Conservation (phyloP, 2,329 filamentous ascomycete genomes). For the Aspergillus unguis region DNA sequence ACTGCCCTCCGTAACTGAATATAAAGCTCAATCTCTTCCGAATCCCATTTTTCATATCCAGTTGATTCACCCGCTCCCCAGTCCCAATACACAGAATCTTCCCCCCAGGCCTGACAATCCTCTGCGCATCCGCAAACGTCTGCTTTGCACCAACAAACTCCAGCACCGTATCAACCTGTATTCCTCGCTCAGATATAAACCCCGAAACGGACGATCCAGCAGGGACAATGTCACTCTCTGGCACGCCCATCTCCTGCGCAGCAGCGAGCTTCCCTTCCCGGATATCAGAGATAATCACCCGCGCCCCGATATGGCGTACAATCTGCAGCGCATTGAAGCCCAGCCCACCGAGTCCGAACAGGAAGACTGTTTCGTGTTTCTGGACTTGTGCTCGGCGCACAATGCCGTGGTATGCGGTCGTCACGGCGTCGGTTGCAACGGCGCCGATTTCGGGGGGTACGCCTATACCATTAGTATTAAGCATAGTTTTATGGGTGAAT, state of each 20-base stretch:
- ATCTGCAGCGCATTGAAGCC: slow-evolving; percentile 44
- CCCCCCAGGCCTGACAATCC: slow-evolving; percentile 28
- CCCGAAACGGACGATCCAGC: slow-evolving; percentile 26
- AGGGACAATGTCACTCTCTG: slow-evolving; percentile 30
- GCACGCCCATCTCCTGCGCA: slow-evolving; percentile 32
- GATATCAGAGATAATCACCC: slow-evolving; percentile 38
- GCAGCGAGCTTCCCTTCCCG: slow-evolving; percentile 29
- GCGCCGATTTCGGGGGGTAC: slow-evolving; percentile 31
- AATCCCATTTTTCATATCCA: slow-evolving; percentile 47
- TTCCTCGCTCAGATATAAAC: slow-evolving; percentile 26
- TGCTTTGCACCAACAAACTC: slow-evolving; percentile 38
- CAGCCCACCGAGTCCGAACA: slow-evolving; percentile 43
- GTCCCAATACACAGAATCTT: slow-evolving; percentile 42
- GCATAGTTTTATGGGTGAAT: neutral
- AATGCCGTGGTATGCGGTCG: slow-evolving; percentile 43
- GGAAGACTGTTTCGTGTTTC: slow-evolving; percentile 36
- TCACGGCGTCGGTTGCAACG: slow-evolving; percentile 42
- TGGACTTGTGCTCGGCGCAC: slow-evolving; percentile 36
- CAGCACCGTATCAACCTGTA: slow-evolving; percentile 29
- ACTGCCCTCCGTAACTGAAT: slow-evolving; percentile 46
- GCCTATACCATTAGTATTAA: slow-evolving; percentile 1
- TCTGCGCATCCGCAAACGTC: slow-evolving; percentile 36
- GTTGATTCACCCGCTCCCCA: slow-evolving; percentile 38
- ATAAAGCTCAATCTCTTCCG: slow-evolving; percentile 43
- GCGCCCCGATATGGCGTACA: slow-evolving; percentile 48